Base-by-base conservation (phyloP, 106 monocot species). In the Allium cepa region DNA sequence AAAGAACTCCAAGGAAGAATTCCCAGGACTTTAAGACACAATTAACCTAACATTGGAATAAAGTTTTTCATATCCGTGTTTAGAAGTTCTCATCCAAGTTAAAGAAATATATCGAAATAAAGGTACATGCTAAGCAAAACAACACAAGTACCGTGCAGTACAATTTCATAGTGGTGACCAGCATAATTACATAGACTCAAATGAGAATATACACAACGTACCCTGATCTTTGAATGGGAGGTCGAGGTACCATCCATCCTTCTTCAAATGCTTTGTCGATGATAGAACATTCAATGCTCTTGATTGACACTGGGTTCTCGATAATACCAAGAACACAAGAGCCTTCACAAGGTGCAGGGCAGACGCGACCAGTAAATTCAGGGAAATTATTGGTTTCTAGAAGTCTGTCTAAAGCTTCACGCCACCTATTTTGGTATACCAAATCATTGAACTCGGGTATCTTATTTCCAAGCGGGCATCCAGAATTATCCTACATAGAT, bases 371-470 rank as follows among this genome's bases (percentile, higher is more conserved):
- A 46, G 99, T 99, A 64, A 99, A 99, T 69, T 99, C 99, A 18
- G 99, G 99, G 47, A 99, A 99, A 81, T 99, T 99, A 78, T 99
- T 93, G 13, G 99, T 99, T 78, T 99, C 99, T 46, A 93, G 79
- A 70, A 99, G 85, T 56, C 99, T 76, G 56, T 99, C 99, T 73
- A 99, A 70, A 49, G 99, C 99, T 77, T 93, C 99, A 65, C 79
- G 93, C 99, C 93, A 93, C 59, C 90, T 82, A 71, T 90, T 83
- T 60, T 93, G 99, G 74, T 99, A 85, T 53, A 99, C 99, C 57
- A 99, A 55, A 65, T 99, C 99, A 68, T 99, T 99, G 58, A 99
- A 99, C 70, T 99, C 99, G 11, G 99, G 99, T 56, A 99, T 93
- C 69, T 99, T 99, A 72, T 99, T 99, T 68, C 99, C 99, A 70